Conservation (phyloP, 176 grass and related monocot species). For the Oryza australiensis region DNA sequence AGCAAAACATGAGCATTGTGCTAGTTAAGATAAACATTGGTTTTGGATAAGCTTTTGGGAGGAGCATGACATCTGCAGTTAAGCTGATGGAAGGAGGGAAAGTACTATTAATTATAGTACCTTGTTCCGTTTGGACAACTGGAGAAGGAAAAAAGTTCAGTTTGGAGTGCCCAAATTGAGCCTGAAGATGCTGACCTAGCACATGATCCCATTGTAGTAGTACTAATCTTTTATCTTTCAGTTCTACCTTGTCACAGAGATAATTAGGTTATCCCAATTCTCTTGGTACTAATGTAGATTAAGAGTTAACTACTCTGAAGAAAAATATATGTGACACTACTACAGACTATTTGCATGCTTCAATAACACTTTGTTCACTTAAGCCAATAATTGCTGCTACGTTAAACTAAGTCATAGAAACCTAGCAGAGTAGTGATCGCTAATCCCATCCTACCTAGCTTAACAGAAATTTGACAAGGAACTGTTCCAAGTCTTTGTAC, state of each 20-base stretch:
- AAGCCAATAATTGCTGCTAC: background rate
- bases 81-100: slow-evolving; percentile 18
- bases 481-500: background rate
- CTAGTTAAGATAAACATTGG: background rate
- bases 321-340: background rate
- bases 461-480: slow-evolving; percentile 8
- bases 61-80: slow-evolving; percentile 12
- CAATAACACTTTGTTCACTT: background rate
- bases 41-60: slow-evolving; percentile 26
- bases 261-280: background rate
- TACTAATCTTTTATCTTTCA: background rate
- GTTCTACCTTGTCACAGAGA: background rate
- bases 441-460: background rate
- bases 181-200: slow-evolving; percentile 11
- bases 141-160: background rate
- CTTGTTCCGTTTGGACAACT: background rate
- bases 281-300: background rate
- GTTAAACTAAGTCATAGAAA: background rate
- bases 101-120: background rate
- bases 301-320: background rate
- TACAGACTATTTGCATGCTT: background rate
- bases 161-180: background rate
- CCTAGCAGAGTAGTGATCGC: background rate
- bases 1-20: no score
- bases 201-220: background rate